A percentile compares a stretch with the other conserved stretches of the same genome.
Evolutionary conservation across 177 flowering plant species (phyloP).

Genomic region (Vitis hybrid): DNA sequence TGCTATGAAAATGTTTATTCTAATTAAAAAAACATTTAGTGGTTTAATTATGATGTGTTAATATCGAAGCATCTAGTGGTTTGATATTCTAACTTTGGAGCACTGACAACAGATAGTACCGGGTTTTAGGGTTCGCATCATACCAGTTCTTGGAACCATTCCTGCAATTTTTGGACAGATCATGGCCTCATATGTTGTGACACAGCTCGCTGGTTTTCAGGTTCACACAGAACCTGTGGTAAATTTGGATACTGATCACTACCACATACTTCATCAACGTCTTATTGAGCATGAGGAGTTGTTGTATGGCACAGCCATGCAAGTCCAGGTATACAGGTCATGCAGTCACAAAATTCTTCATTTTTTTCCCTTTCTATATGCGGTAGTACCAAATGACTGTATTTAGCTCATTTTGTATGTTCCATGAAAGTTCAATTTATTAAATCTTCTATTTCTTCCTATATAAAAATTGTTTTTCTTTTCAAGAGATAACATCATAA

Average conservation of each 20-base stretch:
- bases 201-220: constrained; percentile 76
- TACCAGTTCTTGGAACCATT: constrained; percentile 92
- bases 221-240: constrained; percentile 86
- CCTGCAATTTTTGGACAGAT: constrained; percentile 99
- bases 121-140: constrained; percentile 92
- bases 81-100: constrained; percentile 21
- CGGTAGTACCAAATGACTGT: no score
- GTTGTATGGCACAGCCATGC: constrained; percentile 58
- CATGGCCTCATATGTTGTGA: constrained; percentile 94
- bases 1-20: no score
- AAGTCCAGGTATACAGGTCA: constrained; percentile 58
- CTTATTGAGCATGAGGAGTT: constrained; percentile 95
- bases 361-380: background rate
- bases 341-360: background rate
- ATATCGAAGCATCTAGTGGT: background rate
- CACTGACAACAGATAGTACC: constrained; percentile 69
- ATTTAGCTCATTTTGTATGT: no score
- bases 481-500: no score
- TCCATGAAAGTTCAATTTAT: no score
- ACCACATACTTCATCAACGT: constrained; percentile 79
- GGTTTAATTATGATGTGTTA: no score
- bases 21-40: no score
- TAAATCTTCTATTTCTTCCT: no score
- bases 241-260: constrained; percentile 82
- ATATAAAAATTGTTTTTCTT: no score